Evolutionary conservation across 495 filamentous ascomycete species (phyloP).

Genomic region (Penicillium paradoxum): DNA sequence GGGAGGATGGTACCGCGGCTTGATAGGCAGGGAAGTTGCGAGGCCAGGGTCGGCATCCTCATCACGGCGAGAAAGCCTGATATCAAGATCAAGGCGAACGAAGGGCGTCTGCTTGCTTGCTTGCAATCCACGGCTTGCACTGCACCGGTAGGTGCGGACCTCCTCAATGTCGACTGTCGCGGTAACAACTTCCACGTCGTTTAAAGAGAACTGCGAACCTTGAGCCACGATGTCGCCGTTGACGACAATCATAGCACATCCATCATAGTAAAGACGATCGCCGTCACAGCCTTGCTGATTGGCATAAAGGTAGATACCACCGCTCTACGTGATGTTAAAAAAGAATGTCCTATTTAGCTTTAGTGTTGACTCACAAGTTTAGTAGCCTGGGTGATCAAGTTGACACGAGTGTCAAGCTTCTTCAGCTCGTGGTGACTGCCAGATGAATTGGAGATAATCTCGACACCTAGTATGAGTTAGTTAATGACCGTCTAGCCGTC

Average conservation of each 20-base stretch:
- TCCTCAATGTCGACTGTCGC: slow-evolving; percentile 80
- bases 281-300: slow-evolving; percentile 75
- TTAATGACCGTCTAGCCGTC: not conserved
- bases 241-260: slow-evolving; percentile 71
- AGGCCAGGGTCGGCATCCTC: slow-evolving; percentile 39
- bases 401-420: slow-evolving; percentile 69
- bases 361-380: slow-evolving; percentile 40
- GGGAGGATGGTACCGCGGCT: slow-evolving; percentile 52
- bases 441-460: slow-evolving; percentile 74
- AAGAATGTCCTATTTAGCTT: not conserved
- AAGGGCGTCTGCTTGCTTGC: slow-evolving; percentile 33
- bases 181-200: slow-evolving; percentile 79
- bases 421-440: slow-evolving; percentile 68
- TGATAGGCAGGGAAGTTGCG: slow-evolving; percentile 36
- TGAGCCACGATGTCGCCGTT: slow-evolving; percentile 71
- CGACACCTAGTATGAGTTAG: slow-evolving; percentile 43
- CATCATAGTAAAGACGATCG: slow-evolving; percentile 62
- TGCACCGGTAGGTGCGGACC: slow-evolving; percentile 39
- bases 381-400: slow-evolving; percentile 73
- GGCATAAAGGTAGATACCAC: slow-evolving; percentile 72
- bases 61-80: slow-evolving; percentile 28
- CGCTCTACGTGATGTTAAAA: slow-evolving; percentile 37
- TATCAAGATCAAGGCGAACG: slow-evolving; percentile 35
- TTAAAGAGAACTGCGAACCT: slow-evolving; percentile 67
- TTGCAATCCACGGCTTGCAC: slow-evolving; percentile 37